Base-by-base conservation (phyloP, 1,284 basidiomycete species). In the Puccinia brachypodii region DNA sequence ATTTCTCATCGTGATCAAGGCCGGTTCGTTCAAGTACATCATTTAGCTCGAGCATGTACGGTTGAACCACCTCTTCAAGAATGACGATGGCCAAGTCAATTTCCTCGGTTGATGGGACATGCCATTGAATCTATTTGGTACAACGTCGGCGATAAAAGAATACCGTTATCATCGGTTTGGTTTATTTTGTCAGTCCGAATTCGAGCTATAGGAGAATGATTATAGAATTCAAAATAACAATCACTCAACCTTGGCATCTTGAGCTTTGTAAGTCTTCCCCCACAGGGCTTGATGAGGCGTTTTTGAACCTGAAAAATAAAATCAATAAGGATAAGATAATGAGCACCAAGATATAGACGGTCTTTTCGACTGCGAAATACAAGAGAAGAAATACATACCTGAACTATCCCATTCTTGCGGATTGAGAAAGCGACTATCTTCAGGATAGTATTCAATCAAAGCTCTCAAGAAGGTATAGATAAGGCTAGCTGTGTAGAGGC, bases 361-460 rank as follows among this genome's bases (percentile, higher is more conserved):
- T 44, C 16, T 1, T 6, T 8, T 14, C n/a, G 22, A 68, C 0
- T 31, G 3, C 16, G 40, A n/a, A 64, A 19, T 16, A 22, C 6
- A 64, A 14, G 68, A 13, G 22, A 68, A 28, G 69, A 77, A 74
- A 31, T 38, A 60, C 89, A 56, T 84, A 93, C 94, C 89, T 84
- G 91, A 89, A 83, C 91, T 90, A 42, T 91, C 87, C 93, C 94
- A 96, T 85, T 93, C 92, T n/a, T 91, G 90, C 1, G 89, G 88
- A 86, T 98, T 96, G 82, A 96, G 90, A 83, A 94, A 94, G 25
- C 93, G 91, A 84, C 91, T 91, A 83, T 96, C 94, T 81, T 90
- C 85, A 19, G 94, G 92, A 86, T 97, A 98, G 58, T 93, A 89
- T 1, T 91, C 90, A 1, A 91, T 91, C 56, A 97, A 87, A 0